Evolutionary conservation across 2,329 filamentous ascomycete species (phyloP).

Genomic region (Alternaria triticimaculans): DNA sequence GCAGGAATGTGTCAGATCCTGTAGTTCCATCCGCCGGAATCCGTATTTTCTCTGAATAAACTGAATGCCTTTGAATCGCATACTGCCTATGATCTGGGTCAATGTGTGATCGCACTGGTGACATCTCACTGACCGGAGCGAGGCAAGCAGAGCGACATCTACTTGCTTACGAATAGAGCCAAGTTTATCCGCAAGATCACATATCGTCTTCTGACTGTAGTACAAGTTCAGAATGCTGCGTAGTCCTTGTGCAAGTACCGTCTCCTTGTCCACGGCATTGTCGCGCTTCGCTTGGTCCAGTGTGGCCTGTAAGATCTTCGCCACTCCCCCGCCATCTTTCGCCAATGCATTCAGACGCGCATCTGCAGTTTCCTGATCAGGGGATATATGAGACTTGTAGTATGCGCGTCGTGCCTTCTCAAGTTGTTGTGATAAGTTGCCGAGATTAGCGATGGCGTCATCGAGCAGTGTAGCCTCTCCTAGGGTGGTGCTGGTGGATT

Average conservation of each 20-base stretch:
- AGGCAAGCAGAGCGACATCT: conserved; percentile 13
- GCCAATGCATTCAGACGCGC: neutral
- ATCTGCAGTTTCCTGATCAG: neutral
- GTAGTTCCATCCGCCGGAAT: neutral
- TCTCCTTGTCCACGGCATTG: neutral
- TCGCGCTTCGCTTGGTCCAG: neutral
- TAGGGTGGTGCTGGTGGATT: neutral
- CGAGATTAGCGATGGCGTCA: neutral
- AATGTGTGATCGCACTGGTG: neutral
- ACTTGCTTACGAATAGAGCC: conserved; percentile 8
- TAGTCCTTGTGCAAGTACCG: neutral
- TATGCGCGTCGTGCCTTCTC: neutral
- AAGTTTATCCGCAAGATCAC: neutral
- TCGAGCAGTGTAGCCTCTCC: neutral
- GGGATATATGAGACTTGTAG: too few species aligned
- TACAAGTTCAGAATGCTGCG: neutral
- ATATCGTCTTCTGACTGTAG: neutral
- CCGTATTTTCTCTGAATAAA: neutral
- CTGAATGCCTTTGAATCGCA: neutral
- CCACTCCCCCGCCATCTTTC: neutral
- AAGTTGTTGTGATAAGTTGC: neutral
- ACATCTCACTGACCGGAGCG: conserved; percentile 8
- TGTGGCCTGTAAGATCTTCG: neutral
- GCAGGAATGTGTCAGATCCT: neutral
- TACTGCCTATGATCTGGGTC: neutral